These are phyloP conservation scores for Ceratorhiza oryzae-sativae DNA, from an alignment of 1,284 basidiomycete genomes.

Conservation along the genomic window DNA sequence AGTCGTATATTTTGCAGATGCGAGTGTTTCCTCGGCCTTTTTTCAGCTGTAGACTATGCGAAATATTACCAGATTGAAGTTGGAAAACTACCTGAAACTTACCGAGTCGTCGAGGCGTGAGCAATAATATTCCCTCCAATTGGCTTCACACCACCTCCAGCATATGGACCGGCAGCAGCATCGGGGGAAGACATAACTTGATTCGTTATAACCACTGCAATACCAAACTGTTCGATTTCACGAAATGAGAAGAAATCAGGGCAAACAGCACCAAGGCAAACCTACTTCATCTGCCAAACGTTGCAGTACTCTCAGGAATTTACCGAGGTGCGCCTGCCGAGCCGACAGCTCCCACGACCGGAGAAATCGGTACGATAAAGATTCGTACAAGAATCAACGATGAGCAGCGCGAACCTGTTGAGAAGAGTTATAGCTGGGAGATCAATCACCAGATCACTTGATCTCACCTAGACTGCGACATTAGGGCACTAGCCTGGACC, in stretches of 20 bases:
- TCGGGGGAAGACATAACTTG: slow-evolving; percentile 99
- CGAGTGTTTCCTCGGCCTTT: slow-evolving; percentile 94
- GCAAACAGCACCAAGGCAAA: slow-evolving; percentile 43
- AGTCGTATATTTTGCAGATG: slow-evolving; percentile 97
- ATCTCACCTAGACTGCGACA: slow-evolving; percentile 91
- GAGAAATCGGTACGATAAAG: slow-evolving; percentile 96
- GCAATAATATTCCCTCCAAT: slow-evolving; percentile 98
- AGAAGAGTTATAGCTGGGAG: neutral
- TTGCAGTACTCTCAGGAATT: slow-evolving; percentile 92
- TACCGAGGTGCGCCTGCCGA: slow-evolving; percentile 96
- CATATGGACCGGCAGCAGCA: slow-evolving; percentile 87
- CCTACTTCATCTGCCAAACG: slow-evolving; percentile 92
- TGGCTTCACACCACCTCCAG: slow-evolving; percentile 93
- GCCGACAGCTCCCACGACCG: slow-evolving; percentile 96
- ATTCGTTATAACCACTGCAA: slow-evolving; percentile 97
- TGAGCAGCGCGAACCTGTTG: slow-evolving; percentile 89
- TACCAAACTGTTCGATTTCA: slow-evolving; percentile 74
- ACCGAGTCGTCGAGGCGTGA: slow-evolving; percentile 93
- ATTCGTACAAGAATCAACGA: slow-evolving; percentile 97
- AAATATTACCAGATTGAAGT: slow-evolving; percentile 15
- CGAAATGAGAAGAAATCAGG: slow-evolving; percentile 41
- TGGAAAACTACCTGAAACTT: slow-evolving; percentile 42
- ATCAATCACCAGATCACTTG: neutral
- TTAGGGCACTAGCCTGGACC: slow-evolving; percentile 92
- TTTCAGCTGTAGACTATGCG: slow-evolving; percentile 80